phyloP scores from a whole-genome alignment of 768 basidiomycete genomes.

The Rhodocollybia butyracea region DNA sequence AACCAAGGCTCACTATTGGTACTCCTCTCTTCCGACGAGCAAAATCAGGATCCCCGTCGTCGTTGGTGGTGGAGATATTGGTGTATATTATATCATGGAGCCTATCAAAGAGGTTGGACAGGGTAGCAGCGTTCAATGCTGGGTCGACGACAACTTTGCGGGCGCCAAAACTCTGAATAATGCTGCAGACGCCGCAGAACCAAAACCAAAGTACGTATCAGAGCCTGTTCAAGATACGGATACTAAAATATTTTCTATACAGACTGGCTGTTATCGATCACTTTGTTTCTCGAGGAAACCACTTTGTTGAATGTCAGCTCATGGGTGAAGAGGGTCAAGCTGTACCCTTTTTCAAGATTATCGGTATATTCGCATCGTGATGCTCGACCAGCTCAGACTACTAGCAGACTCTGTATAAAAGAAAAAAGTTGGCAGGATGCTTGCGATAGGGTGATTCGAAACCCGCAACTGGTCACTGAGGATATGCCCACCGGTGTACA shows the following conservation, averaged over 20 bases:
- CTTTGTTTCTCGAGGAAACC: conserved; percentile 80
- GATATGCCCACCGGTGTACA: background rate
- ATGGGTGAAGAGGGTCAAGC: conserved; percentile 82
- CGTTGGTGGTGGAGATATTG: conserved; percentile 88
- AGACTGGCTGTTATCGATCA: conserved; percentile 88
- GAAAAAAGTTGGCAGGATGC: too few species aligned
- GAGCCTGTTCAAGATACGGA: too few species aligned
- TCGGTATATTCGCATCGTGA: conserved; percentile 85
- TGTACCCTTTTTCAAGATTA: conserved; percentile 83
- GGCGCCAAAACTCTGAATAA: conserved; percentile 81
- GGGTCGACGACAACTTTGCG: conserved; percentile 94
- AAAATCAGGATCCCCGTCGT: conserved; percentile 80
- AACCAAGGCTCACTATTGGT: conserved; percentile 84
- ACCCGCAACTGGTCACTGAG: too few species aligned
- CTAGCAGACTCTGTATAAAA: background rate
- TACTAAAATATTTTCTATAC: background rate
- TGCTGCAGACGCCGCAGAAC: conserved; percentile 58
- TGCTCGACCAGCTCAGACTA: background rate
- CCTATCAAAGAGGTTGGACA: conserved; percentile 52
- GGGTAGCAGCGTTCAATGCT: conserved; percentile 80
- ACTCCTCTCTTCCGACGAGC: conserved; percentile 81
- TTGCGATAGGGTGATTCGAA: too few species aligned
- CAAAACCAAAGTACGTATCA: conserved; percentile 58
- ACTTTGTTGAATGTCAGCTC: conserved; percentile 89
- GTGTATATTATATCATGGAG: conserved; percentile 84